A percentile compares a stretch with the other conserved stretches of the same genome.
Evolutionary conservation across 768 basidiomycete genomes (phyloP).

Genomic region (Lactarius tabidus): DNA sequence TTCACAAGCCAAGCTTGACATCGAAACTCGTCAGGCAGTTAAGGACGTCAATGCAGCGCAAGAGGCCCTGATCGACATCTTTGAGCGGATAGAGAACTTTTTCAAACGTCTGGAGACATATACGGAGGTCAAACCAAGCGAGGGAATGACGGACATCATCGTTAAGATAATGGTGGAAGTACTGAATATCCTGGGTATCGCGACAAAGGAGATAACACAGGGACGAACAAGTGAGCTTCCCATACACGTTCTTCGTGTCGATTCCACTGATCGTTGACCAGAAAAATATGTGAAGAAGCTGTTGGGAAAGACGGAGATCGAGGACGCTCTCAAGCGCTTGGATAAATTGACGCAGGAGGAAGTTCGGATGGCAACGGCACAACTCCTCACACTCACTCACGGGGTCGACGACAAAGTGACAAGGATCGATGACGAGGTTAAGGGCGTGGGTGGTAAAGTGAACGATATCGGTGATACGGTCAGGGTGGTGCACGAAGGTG

Average conservation of each 20-base stretch:
- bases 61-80: neutral
- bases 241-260: too few relatives aligned
- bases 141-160: neutral
- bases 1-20: too few relatives aligned
- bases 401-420: too few relatives aligned
- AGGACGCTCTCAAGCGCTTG: neutral
- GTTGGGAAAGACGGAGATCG: neutral
- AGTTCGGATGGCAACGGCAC: neutral
- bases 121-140: neutral
- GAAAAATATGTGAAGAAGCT: slow-evolving; percentile 1
- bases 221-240: neutral
- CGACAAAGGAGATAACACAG: slow-evolving; percentile 3
- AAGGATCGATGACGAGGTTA: too few relatives aligned
- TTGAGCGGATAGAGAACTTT: neutral
- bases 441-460: too few relatives aligned
- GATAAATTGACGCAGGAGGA: neutral
- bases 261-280: neutral
- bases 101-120: neutral
- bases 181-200: neutral
- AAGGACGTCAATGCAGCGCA: neutral
- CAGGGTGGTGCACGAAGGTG: too few relatives aligned
- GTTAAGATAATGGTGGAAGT: slow-evolving; percentile 3
- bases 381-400: too few relatives aligned
- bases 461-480: neutral
- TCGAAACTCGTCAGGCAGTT: neutral